Evolutionary conservation across 2,329 filamentous ascomycete species (phyloP), one percentile per base, ranked within the genome.

Genomic region (Apiospora malaysiana): DNA sequence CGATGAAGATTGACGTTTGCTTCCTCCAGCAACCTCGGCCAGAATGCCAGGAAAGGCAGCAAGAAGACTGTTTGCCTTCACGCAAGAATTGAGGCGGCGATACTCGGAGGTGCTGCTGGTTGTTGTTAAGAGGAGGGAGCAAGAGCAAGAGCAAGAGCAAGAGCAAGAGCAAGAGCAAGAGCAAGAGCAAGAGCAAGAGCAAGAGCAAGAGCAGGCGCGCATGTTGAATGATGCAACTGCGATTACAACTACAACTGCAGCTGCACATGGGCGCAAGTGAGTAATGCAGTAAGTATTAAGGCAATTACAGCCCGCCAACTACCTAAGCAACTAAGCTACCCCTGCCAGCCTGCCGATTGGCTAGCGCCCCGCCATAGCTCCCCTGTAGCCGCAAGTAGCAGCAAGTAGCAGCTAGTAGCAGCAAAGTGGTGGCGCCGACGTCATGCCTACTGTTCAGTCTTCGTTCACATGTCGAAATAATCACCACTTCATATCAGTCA

Each of bases 311-410:
- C 46, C 18, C 47, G 47, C 47, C 27, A 32, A 25, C 23, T 25
- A 56, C 49, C 25, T n/a, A n/a, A n/a, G n/a, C n/a, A n/a, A n/a
- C n/a, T n/a, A n/a, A n/a, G 49, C 23, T 25, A 56, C 49, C 25
- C 49, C 27, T 56, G 49, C 49, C 49, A 25, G 27, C 25, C 27
- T 56, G 49, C 49, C 49, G 49, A 56, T 32, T 56, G 49, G 49
- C 25, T 56, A 56, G 25, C 25, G 49, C 49, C 49, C 49, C 49
- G 49, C 49, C 49, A 56, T 32, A 56, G 49, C 49, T 32, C 49
- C 25, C n/a, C 10, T n/a, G 4, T 51, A 23, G 47, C 23, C 25
- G 5, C 16, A 51, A 27, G 7, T 25, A 51, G 10, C 49, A 16
- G 49, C 49, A 14, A 2, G 4, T 51, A 23, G 47, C 23, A 51